These are phyloP conservation scores for Podaxis pistillaris DNA, from an alignment of 768 basidiomycete species.

Conservation along the genomic window DNA sequence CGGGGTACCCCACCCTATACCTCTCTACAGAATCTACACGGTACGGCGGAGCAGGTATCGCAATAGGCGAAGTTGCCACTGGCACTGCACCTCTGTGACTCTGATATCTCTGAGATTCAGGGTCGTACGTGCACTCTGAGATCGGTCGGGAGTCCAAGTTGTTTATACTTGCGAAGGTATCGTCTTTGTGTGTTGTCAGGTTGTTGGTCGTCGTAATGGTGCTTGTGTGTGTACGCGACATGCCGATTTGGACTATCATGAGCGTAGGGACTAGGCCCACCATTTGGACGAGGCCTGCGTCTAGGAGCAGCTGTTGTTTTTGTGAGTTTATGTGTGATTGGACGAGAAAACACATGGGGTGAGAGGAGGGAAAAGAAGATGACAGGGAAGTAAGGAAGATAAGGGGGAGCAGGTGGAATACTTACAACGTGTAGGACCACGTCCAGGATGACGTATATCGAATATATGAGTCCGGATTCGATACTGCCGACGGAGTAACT, in stretches of 20 bases:
- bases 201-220: neutral
- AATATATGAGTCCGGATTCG: slow-evolving; percentile 39
- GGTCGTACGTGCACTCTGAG: neutral
- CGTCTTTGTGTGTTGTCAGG: slow-evolving; percentile 7
- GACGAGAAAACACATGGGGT: neutral
- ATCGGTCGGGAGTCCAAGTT: neutral
- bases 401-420: neutral
- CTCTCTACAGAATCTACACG: slow-evolving; percentile 8
- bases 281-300: slow-evolving; percentile 29
- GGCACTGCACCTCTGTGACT: neutral
- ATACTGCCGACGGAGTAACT: slow-evolving; percentile 22
- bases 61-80: neutral
- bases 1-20: neutral
- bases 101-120: neutral
- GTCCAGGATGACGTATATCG: slow-evolving; percentile 18
- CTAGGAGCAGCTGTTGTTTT: slow-evolving; percentile 18
- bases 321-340: neutral
- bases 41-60: slow-evolving; percentile 10
- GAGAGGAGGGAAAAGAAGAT: neutral
- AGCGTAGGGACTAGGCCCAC: slow-evolving; percentile 19
- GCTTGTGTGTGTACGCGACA: neutral
- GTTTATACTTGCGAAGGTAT: neutral
- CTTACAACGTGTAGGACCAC: slow-evolving; percentile 10
- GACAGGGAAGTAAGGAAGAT: neutral
- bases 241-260: slow-evolving; percentile 12